A percentile compares a stretch with the other conserved stretches of the same genome.
These are phyloP conservation scores for Coprinopsis cinerea DNA, from an alignment of 768 basidiomycete species.

Conservation along the genomic window DNA sequence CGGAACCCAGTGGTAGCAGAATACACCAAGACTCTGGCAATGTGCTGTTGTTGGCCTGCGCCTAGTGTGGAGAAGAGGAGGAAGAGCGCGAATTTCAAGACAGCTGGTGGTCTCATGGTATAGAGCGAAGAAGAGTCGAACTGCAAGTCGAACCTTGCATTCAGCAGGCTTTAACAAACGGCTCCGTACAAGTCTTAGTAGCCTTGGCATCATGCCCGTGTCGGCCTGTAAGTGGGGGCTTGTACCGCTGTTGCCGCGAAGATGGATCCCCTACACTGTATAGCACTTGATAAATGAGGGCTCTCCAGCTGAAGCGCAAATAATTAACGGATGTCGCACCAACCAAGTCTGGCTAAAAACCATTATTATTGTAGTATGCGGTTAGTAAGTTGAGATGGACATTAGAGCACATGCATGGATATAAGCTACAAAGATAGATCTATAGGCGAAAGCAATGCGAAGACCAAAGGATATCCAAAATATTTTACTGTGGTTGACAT, in stretches of 20 bases:
- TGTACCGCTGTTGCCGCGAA: too few relatives aligned
- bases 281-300: too few relatives aligned
- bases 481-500: constrained; percentile 49
- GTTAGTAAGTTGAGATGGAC: neutral
- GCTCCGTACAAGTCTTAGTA: too few relatives aligned
- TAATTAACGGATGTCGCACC: too few relatives aligned
- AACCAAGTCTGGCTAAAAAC: too few relatives aligned
- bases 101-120: neutral
- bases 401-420: neutral
- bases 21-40: constrained; percentile 50
- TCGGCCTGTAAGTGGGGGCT: too few relatives aligned
- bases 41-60: constrained; percentile 8
- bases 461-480: neutral
- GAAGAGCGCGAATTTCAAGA: constrained; percentile 2
- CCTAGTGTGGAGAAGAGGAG: constrained; percentile 7
- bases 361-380: neutral
- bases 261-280: too few relatives aligned
- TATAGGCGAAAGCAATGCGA: constrained; percentile 1
- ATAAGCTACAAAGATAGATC: neutral
- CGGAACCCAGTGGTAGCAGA: constrained; percentile 57
- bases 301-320: too few relatives aligned
- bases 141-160: too few relatives aligned
- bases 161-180: too few relatives aligned
- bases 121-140: too few relatives aligned
- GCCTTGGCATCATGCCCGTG: too few relatives aligned